Evolutionary conservation across 345 rosid genomes (phyloP), one percentile per base, ranked within the genome.

Genomic region (Syzygium aromaticum): DNA sequence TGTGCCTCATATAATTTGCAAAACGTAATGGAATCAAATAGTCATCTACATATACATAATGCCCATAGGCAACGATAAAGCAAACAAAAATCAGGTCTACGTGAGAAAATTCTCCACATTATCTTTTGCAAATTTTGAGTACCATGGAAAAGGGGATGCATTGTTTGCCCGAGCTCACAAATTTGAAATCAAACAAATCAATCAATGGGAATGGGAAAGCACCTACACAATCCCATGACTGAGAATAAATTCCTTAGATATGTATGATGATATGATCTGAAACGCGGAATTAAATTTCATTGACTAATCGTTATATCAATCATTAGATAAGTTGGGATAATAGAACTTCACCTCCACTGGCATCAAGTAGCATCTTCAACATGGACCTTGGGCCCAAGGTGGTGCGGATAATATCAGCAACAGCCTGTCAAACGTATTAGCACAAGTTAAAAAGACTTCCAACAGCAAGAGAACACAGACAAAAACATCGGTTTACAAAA

Each of bases 321-420:
- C 52, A 54, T 33, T 51, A 59, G 33, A 51, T 57, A 57, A 80
- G 84, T 38, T 51, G 51, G 22, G 64, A 54, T 21, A 40, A 73
- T 27, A 61, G 33, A 88, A 27, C 27, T 80, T 77, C 54, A 97
- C 99, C 99, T 93, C 98, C 99, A 61, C 84, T 53, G 88, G 96
- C 94, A 94, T 95, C 98, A 85, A 98, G 99, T 49, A 98, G 94
- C 99, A 98, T 98, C 94, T 98, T 98, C 87, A 95, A 87, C 99
- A 98, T 98, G 86, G 99, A 96, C 28, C 99, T 91, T 54, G 99
- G 99, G 78, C 99, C 99, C 92, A 98, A 92, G 43, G 99, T 98
- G 14, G 98, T 98, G n/a, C 99, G 95, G 25, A 96, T 92, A 43
- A 96, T 95, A 51, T 95, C 98, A 88, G 99, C 98, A 87, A 98